Conservation (phyloP, 495 filamentous ascomycete genomes). For the Penicillium coffeae region DNA sequence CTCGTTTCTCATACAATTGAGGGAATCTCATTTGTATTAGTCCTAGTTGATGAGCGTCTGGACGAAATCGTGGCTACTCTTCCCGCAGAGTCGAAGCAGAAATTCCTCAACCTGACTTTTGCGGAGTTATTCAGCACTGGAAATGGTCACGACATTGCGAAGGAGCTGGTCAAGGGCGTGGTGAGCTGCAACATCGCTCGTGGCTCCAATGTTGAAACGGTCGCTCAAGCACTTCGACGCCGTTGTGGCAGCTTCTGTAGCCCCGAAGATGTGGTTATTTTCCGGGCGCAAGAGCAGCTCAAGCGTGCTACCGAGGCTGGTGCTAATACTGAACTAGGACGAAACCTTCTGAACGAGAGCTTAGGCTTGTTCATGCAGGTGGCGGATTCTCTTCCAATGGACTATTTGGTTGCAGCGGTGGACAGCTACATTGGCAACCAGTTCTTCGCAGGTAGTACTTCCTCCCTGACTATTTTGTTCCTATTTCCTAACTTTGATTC, state of each 20-base stretch:
- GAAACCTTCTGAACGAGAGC: conserved; percentile 82
- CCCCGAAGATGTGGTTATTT: conserved; percentile 91
- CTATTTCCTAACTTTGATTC: conserved; percentile 7
- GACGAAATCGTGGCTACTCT: conserved; percentile 82
- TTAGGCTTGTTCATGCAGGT: conserved; percentile 84
- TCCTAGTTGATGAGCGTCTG: conserved; percentile 87
- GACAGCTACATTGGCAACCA: conserved; percentile 71
- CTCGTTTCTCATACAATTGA: conserved; percentile 85
- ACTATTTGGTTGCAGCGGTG: conserved; percentile 74
- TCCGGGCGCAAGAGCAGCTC: conserved; percentile 93
- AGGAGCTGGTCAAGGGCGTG: conserved; percentile 94
- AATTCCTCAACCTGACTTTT: conserved; percentile 73
- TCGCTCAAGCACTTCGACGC: conserved; percentile 85
- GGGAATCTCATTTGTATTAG: conserved; percentile 90
- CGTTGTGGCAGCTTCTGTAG: conserved; percentile 96
- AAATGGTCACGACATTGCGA: conserved; percentile 84
- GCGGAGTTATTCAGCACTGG: conserved; percentile 76
- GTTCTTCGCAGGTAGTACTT: conserved; percentile 68
- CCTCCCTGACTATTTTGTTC: background rate
- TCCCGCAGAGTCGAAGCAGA: conserved; percentile 61
- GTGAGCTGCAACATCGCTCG: conserved; percentile 95
- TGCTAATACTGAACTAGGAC: conserved; percentile 69
- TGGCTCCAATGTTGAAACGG: conserved; percentile 93
- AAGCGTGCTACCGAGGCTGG: conserved; percentile 79
- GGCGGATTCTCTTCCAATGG: conserved; percentile 70